These are phyloP conservation scores for Triticum timopheevii DNA, from an alignment of 176 grass and related monocot genomes.

Conservation along the genomic window DNA sequence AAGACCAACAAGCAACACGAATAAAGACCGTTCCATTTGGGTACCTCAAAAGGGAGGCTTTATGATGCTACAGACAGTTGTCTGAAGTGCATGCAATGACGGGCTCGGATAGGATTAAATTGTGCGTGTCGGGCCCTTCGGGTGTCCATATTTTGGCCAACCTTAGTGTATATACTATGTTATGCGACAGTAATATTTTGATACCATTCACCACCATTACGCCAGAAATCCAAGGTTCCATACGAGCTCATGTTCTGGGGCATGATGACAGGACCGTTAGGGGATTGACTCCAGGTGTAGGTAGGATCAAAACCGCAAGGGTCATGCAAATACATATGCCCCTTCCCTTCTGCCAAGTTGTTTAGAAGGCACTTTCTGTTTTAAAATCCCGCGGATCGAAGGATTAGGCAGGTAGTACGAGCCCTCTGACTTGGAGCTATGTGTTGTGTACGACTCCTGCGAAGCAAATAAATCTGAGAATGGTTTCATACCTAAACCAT, in stretches of 20 bases:
- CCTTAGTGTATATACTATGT: not conserved
- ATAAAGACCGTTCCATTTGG: no score
- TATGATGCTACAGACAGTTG: no score
- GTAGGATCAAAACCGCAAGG: not conserved
- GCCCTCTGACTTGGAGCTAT: not conserved
- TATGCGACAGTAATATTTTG: not conserved
- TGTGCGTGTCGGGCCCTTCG: no score
- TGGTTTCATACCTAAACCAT: no score
- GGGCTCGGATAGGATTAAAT: no score
- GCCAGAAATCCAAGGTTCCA: not conserved
- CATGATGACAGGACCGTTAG: not conserved
- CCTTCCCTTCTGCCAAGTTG: not conserved
- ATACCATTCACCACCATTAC: not conserved
- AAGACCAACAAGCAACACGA: no score
- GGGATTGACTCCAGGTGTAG: not conserved
- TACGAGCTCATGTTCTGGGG: not conserved
- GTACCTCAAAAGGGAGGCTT: no score
- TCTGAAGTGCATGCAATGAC: no score
- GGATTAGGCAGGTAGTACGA: not conserved
- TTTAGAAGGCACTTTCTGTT: not conserved
- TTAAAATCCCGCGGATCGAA: not conserved
- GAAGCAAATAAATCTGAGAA: not conserved
- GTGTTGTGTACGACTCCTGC: not conserved
- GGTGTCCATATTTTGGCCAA: no score
- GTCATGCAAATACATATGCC: conserved; percentile 20